These are phyloP conservation scores for Microdochium bolleyi DNA, from an alignment of 2,329 filamentous ascomycete genomes.

Conservation along the genomic window DNA sequence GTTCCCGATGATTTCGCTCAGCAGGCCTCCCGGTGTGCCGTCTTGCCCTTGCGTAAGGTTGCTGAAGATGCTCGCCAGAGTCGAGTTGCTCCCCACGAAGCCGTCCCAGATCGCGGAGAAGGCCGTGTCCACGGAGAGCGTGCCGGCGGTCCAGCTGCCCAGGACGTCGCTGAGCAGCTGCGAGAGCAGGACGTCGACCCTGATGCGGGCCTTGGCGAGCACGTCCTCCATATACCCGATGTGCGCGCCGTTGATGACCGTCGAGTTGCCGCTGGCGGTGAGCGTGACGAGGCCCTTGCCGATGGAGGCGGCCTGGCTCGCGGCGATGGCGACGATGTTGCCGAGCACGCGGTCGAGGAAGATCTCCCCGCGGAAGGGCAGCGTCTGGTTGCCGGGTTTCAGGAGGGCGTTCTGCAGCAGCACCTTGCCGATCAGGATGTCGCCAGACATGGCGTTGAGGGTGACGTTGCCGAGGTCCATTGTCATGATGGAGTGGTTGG, in stretches of 20 bases:
- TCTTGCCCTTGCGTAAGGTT: neutral
- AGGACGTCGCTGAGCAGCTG: constrained; percentile 8
- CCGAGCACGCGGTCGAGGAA: constrained; percentile 10
- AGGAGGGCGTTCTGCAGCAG: constrained; percentile 14
- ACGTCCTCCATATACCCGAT: constrained; percentile 18
- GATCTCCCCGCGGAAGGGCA: constrained; percentile 14
- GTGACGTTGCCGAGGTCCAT: constrained; percentile 18
- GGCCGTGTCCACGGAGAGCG: neutral
- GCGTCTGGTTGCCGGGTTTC: constrained; percentile 17
- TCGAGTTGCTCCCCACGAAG: neutral
- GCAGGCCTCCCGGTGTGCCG: neutral
- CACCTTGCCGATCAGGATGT: constrained; percentile 12
- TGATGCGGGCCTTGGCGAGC: constrained; percentile 11
- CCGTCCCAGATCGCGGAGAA: neutral
- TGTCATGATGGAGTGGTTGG: constrained; percentile 8
- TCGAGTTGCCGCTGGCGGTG: constrained; percentile 14
- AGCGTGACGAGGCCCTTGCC: constrained; percentile 12
- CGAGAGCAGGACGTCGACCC: constrained; percentile 10
- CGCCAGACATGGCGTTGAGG: constrained; percentile 17
- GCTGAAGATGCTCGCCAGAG: neutral
- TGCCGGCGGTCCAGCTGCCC: neutral
- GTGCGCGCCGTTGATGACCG: constrained; percentile 15
- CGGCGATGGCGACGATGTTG: constrained; percentile 12
- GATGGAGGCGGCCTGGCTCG: constrained; percentile 11
- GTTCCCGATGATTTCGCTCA: neutral